Conservation (phyloP, 73 alveolate species). For the Paramecium biaurelia region DNA sequence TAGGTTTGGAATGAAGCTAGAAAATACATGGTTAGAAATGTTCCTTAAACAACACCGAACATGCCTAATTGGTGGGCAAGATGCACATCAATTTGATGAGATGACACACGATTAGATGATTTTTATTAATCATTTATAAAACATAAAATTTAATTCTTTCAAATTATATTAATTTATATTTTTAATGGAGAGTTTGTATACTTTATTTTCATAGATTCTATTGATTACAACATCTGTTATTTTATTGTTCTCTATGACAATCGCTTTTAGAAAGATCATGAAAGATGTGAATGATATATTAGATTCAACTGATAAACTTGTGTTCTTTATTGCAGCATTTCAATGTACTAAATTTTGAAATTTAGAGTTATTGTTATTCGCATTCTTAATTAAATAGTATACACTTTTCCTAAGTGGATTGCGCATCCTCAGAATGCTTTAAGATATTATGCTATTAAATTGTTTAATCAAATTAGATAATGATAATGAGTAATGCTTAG, state of each 20-base stretch:
- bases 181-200: neutral
- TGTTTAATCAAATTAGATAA: neutral
- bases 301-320: neutral
- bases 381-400: neutral
- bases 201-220: neutral
- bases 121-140: neutral
- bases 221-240: neutral
- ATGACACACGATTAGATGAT: neutral
- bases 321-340: neutral
- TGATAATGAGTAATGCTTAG: neutral
- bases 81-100: neutral
- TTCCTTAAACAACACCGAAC: neutral
- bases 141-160: neutral
- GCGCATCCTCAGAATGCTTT: neutral
- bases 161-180: neutral
- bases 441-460: neutral
- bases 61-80: constrained; percentile 51
- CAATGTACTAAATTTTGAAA: constrained; percentile 15
- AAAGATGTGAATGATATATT: constrained; percentile 42
- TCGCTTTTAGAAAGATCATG: constrained; percentile 2
- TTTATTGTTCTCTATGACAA: neutral
- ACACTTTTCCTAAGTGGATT: neutral
- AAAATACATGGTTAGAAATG: constrained; percentile 2
- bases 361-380: constrained; percentile 13
- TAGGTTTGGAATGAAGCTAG: neutral